Evolutionary conservation across 192 early-diverging fungal species (phyloP).

Genomic region (Lobosporangium transversale): DNA sequence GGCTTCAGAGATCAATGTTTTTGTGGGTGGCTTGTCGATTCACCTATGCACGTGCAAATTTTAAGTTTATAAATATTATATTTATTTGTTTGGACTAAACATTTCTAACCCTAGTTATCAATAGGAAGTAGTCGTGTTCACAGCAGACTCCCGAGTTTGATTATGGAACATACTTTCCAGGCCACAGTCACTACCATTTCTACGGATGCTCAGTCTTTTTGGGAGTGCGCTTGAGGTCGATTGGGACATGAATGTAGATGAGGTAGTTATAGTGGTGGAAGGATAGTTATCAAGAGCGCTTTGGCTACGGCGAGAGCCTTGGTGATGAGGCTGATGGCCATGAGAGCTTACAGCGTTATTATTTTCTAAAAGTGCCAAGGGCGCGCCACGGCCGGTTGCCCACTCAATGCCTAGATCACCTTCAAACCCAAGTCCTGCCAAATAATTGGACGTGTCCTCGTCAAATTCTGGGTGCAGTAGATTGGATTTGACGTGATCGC

Average conservation of each 20-base stretch:
- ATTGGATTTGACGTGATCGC: slow-evolving; percentile 44
- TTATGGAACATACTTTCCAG: slow-evolving; percentile 8
- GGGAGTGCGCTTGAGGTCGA: neutral
- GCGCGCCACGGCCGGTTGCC: neutral
- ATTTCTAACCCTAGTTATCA: too few species aligned
- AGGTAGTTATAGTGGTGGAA: too few species aligned
- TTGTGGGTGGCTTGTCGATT: too few species aligned
- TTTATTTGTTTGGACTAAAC: too few species aligned
- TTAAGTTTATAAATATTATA: too few species aligned
- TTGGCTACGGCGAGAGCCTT: too few species aligned
- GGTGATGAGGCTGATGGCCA: too few species aligned
- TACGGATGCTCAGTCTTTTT: neutral
- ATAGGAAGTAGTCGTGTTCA: too few species aligned
- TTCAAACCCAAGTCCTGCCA: slow-evolving; percentile 19
- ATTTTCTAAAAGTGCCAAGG: neutral
- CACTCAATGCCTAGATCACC: slow-evolving; percentile 28
- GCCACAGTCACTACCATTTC: slow-evolving; percentile 27
- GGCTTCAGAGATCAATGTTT: too few species aligned
- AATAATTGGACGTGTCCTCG: slow-evolving; percentile 2
- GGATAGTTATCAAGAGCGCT: too few species aligned
- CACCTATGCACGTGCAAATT: too few species aligned
- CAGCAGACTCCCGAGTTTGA: neutral
- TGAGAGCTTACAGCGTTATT: too few species aligned
- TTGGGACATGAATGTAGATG: neutral
- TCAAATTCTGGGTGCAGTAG: slow-evolving; percentile 27